Percentiles rank a stretch among this genome's conserved stretches.
Evolutionary conservation across 768 basidiomycete species (phyloP).

Genomic region (Coprinopsis sp.): DNA sequence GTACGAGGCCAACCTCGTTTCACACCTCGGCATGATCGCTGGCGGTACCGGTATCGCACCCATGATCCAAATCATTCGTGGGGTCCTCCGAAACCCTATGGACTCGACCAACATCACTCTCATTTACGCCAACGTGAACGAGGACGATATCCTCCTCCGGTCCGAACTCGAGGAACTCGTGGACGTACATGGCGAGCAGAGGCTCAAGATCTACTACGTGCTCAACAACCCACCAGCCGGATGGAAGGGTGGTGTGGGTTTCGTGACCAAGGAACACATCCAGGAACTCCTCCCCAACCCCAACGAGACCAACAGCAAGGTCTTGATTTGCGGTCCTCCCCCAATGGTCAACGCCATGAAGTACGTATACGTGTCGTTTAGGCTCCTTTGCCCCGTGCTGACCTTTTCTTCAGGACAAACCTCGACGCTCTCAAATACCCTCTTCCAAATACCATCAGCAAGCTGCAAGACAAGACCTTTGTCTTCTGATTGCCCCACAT

Average conservation of each 20-base stretch:
- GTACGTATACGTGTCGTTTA: conserved; percentile 27
- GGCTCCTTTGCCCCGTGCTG: conserved; percentile 5
- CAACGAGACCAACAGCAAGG: conserved; percentile 62
- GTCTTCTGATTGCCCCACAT: conserved; percentile 6
- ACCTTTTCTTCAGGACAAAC: conserved; percentile 59
- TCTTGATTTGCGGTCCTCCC: conserved; percentile 79
- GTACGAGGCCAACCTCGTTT: conserved; percentile 69
- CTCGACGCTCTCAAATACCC: conserved; percentile 85
- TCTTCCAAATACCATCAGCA: conserved; percentile 85
- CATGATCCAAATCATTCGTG: conserved; percentile 97
- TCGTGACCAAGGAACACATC: conserved; percentile 91
- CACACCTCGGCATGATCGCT: conserved; percentile 91
- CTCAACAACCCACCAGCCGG: conserved; percentile 88
- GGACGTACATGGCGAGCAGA: conserved; percentile 42
- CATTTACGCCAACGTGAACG: conserved; percentile 95
- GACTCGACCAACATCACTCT: conserved; percentile 82
- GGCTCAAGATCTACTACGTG: conserved; percentile 83
- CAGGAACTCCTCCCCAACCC: conserved; percentile 70
- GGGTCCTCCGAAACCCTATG: conserved; percentile 82
- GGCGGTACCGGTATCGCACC: conserved; percentile 99
- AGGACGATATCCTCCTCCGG: conserved; percentile 88
- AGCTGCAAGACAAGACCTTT: conserved; percentile 79
- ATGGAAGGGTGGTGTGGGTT: conserved; percentile 90
- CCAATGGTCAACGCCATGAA: conserved; percentile 54
- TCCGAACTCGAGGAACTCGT: conserved; percentile 81